Conservation (phyloP, 75 land plant genomes). For the Pinus taeda region DNA sequence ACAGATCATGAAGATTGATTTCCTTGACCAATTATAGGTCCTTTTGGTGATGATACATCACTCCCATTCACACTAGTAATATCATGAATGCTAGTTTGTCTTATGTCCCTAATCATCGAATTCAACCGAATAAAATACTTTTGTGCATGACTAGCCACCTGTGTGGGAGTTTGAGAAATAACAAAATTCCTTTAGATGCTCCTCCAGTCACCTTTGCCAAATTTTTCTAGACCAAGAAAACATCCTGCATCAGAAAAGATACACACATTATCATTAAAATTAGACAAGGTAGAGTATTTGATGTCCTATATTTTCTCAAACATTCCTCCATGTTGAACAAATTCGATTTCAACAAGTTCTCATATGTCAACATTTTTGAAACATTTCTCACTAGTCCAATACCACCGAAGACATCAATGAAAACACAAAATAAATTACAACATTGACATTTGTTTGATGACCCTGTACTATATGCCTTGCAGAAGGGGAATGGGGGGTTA, state of each 20-base stretch:
- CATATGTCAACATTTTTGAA: too few species aligned
- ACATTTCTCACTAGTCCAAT: too few species aligned
- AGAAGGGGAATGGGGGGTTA: too few species aligned
- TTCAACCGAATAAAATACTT: slow-evolving; percentile 77
- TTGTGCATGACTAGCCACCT: slow-evolving; percentile 92
- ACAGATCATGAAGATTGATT: slow-evolving; percentile 8
- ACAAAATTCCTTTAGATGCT: slow-evolving; percentile 83
- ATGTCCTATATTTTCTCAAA: too few species aligned
- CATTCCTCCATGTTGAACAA: too few species aligned
- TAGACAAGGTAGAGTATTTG: too few species aligned
- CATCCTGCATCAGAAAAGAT: slow-evolving; percentile 30
- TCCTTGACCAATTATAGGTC: slow-evolving; percentile 55
- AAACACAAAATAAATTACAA: too few species aligned
- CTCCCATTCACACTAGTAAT: slow-evolving; percentile 67
- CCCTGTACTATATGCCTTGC: too few species aligned
- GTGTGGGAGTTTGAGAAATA: slow-evolving; percentile 77
- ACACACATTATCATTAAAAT: too few species aligned
- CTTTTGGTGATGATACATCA: slow-evolving; percentile 29
- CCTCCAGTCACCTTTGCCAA: slow-evolving; percentile 88
- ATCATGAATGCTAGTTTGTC: slow-evolving; percentile 80
- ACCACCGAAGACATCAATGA: too few species aligned
- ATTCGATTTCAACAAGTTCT: too few species aligned
- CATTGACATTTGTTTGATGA: too few species aligned
- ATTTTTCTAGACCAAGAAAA: slow-evolving; percentile 68
- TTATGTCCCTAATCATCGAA: slow-evolving; percentile 67